Conservation (phyloP, 2,329 filamentous ascomycete species). For the Rhytidhysteron rufulum region DNA sequence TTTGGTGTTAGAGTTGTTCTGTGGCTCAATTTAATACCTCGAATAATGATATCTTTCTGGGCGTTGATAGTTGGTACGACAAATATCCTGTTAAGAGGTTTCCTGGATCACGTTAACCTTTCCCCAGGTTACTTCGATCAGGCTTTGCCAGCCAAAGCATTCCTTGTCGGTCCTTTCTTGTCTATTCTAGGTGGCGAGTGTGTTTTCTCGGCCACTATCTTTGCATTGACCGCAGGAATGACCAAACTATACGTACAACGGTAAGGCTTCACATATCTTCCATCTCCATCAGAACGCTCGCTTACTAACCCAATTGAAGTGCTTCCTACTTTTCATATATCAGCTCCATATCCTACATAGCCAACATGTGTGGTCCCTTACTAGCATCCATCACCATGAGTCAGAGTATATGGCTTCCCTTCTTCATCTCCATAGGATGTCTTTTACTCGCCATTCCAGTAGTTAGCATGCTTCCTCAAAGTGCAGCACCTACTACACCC, state of each 20-base stretch:
- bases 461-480: constrained; percentile 17
- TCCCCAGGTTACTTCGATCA: constrained; percentile 19
- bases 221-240: constrained; percentile 29
- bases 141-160: constrained; percentile 25
- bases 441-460: constrained; percentile 23
- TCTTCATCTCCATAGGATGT: constrained; percentile 29
- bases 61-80: constrained; percentile 26
- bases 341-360: constrained; percentile 25
- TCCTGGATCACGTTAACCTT: neutral
- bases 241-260: constrained; percentile 28
- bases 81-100: neutral
- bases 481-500: constrained; percentile 1
- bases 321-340: constrained; percentile 35
- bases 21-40: constrained; percentile 29
- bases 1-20: constrained; percentile 25
- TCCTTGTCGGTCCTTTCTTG: constrained; percentile 28
- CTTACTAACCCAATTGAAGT: too few species aligned
- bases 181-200: constrained; percentile 33
- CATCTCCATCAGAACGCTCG: too few species aligned
- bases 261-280: constrained; percentile 18
- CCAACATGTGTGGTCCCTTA: constrained; percentile 29
- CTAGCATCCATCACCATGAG: constrained; percentile 33
- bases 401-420: constrained; percentile 32
- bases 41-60: constrained; percentile 26
- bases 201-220: constrained; percentile 32